Base-by-base conservation (phyloP, 176 grass and related monocot genomes). In the Paspalum notatum region DNA sequence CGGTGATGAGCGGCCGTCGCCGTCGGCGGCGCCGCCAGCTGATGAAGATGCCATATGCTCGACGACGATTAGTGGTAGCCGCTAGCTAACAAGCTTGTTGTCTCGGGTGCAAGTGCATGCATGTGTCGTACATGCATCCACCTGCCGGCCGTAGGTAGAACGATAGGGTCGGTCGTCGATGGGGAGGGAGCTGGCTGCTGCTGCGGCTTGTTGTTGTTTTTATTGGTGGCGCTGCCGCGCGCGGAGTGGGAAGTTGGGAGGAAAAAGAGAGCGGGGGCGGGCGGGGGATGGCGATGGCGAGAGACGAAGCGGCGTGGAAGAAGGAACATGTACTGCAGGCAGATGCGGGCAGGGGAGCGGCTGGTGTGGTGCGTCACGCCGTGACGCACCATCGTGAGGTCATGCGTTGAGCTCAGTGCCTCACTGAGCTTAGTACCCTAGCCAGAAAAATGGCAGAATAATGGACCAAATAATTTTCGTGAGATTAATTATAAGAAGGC, bases 181-280 rank as follows among this genome's bases (percentile, higher is more conserved):
- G 2, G 84, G 68, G 66, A 16, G 46, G 27, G 12, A 39, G 26
- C 2, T 1, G 1, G 70, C 55, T 17, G 74, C 57, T 37, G 55
- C 14, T 26, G 68, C 43, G 13, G 68, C 68, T 50, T 71, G 87
- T 77, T 77, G 81, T 85, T 89, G 87, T 77, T 77, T 85, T 85
- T 89, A 89, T 89, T 51, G 82, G 82, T 43, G 75, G 47, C 38
- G 22, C n/a, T n/a, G 56, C 6, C 24, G 56, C 20, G 38, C 51
- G 43, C 18, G 26, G 2, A 32, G 60, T 64, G 63, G 71, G 82
- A 77, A 72, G 65, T 44, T 77, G 82, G 66, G 87, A 75, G 78
- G 71, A 85, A 89, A 89, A 49, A 26, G 13, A 50, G 17, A 52
- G 40, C 32, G 32, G 32, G 32, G 32, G 59, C 12, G 24, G 7